Evolutionary conservation across 805 yeast species (phyloP).

Genomic region (Cyberlindnera xishuangbannaensis): DNA sequence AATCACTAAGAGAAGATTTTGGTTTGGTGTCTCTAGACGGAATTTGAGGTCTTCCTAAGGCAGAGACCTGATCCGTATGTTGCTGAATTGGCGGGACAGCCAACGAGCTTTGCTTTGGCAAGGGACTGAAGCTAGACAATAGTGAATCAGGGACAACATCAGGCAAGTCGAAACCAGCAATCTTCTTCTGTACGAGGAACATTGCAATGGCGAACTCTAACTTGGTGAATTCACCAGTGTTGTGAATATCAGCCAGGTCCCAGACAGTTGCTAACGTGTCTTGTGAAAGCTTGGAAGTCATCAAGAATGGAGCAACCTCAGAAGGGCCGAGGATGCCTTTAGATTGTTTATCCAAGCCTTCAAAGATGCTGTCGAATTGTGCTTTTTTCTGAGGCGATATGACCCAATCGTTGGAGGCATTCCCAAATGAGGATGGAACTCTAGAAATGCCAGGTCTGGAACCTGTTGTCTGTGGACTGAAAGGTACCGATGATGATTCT

Average conservation of each 20-base stretch:
- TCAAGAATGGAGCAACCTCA: slow-evolving; percentile 82
- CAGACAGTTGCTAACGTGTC: slow-evolving; percentile 83
- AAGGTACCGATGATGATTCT: slow-evolving; percentile 12
- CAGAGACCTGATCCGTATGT: slow-evolving; percentile 8
- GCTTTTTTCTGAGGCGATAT: slow-evolving; percentile 62
- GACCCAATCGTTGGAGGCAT: slow-evolving; percentile 53
- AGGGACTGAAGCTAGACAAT: slow-evolving; percentile 25
- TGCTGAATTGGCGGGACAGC: slow-evolving; percentile 12
- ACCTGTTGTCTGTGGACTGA: slow-evolving; percentile 18
- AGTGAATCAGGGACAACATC: slow-evolving; percentile 67
- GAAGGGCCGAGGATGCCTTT: slow-evolving; percentile 63
- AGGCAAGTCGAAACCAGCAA: slow-evolving; percentile 77
- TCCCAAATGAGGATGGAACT: slow-evolving; percentile 32
- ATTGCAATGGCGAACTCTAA: slow-evolving; percentile 90
- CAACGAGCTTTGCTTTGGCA: slow-evolving; percentile 12
- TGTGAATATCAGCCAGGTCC: slow-evolving; percentile 90
- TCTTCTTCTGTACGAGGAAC: slow-evolving; percentile 81
- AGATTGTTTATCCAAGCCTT: slow-evolving; percentile 62
- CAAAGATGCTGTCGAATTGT: slow-evolving; percentile 77
- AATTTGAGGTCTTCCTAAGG: slow-evolving; percentile 19
- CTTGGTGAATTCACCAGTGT: slow-evolving; percentile 73
- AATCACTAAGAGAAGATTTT: slow-evolving; percentile 57
- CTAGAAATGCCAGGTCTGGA: slow-evolving; percentile 27
- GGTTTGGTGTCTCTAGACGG: slow-evolving; percentile 37
- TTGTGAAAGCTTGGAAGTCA: slow-evolving; percentile 82